A percentile compares a stretch with the other conserved stretches of the same genome.
Conservation (phyloP, 2,329 filamentous ascomycete genomes). For the Colletotrichum sp. region DNA sequence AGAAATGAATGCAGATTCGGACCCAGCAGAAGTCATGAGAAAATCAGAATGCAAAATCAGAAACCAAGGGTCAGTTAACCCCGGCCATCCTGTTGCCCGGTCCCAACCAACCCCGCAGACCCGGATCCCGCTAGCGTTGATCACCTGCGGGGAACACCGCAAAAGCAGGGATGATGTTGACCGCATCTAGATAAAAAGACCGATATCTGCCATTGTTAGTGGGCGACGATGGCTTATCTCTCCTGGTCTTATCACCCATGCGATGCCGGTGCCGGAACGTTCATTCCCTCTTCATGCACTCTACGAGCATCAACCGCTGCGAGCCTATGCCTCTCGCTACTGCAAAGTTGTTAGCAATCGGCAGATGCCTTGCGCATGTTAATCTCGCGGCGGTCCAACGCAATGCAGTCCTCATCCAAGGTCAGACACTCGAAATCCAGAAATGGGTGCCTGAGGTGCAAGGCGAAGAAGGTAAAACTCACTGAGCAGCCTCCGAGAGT, state of each 20-base stretch:
- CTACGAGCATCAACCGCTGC: background rate
- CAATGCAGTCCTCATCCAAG: background rate
- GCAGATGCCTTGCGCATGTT: background rate
- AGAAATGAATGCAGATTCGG: too few relatives aligned
- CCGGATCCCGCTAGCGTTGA: background rate
- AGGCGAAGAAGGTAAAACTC: background rate
- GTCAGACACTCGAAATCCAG: background rate
- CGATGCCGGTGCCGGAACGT: background rate
- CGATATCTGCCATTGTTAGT: background rate
- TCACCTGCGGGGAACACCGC: background rate
- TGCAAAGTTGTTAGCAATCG: background rate
- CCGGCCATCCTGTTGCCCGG: background rate
- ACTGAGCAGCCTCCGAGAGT: accelerated
- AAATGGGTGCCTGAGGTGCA: accelerated
- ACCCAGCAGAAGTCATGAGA: too few relatives aligned
- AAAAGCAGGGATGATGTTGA: background rate
- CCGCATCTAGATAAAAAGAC: background rate
- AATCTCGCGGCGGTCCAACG: accelerated
- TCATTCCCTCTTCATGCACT: background rate
- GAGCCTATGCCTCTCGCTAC: background rate
- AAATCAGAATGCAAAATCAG: too few relatives aligned
- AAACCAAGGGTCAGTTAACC: background rate
- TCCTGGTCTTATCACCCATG: background rate
- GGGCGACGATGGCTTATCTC: background rate
- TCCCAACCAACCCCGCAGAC: background rate